Base-by-base conservation (phyloP, 2,329 filamentous ascomycete genomes). In the Colletotrichum sp. region DNA sequence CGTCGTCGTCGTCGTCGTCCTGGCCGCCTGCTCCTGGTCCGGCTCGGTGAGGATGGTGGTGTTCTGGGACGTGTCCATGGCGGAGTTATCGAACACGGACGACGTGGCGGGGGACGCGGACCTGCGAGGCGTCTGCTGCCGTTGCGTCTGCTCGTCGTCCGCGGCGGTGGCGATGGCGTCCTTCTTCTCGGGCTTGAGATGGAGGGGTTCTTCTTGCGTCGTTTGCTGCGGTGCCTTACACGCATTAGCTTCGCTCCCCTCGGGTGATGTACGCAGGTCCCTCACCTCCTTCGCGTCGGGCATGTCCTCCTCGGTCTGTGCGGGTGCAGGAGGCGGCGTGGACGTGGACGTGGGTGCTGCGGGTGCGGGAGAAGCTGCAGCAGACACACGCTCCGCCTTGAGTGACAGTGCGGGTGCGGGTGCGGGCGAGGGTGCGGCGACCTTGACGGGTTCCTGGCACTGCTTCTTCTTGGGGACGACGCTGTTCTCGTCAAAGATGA, bases 51-150 rank as follows among this genome's bases (percentile, higher is more conserved):
- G 80, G n/a, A 76, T 64, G 28, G 84, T 81, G 1, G 89, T 91
- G 26, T 84, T 84, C 62, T 88, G 89, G 7, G 89, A 89, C 28
- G 84, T 86, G 79, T 90, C 88, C 76, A 85, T 82, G 64, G 79
- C 82, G 1, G 89, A 89, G 72, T 81, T 84, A 81, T 91, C 89
- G 76, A 91, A 90, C 52, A 90, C 81, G 24, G 89, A 90, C 21
- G 87, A 88, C 16, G 86, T 83, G 66, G 87, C 86, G 6, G 88
- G 86, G 13, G 70, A 60, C 10, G 78, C 32, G 68, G 74, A 74
- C 24, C 59, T 73, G 30, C 70, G 64, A 26, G 32, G 12, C 32
- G 55, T 68, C 39, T 28, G 28, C 12, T 32, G 28, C 39, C 65
- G 63, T 62, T 75, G 59, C 28, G 32, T 21, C 15, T 64, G 59